Evolutionary conservation across 805 yeast genomes (phyloP).

Genomic region (Clavispora santaluciae): DNA sequence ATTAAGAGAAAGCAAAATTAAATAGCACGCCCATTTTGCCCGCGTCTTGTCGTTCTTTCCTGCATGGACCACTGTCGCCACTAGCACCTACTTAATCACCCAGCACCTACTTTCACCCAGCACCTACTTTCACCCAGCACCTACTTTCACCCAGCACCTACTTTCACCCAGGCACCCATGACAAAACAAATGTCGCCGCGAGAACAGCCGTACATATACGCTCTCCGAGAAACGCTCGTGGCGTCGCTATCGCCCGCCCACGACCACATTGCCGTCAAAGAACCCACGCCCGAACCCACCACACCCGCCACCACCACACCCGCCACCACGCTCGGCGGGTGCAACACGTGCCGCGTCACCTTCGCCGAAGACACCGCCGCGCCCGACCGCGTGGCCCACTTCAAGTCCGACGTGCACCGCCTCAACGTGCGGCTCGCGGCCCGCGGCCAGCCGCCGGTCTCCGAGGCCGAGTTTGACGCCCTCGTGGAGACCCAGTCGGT

Average conservation of each 20-base stretch:
- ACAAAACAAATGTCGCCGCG: constrained; percentile 2
- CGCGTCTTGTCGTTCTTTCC: too few species aligned
- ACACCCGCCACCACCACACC: neutral
- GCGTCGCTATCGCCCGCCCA: constrained; percentile 9
- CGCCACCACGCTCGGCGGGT: constrained; percentile 10
- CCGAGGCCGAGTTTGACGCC: constrained; percentile 56
- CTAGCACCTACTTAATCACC: too few species aligned
- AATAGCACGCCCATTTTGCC: too few species aligned
- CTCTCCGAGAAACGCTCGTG: neutral
- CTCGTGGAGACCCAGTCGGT: constrained; percentile 45
- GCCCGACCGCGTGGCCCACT: constrained; percentile 36
- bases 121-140: too few species aligned
- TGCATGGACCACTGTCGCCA: too few species aligned
- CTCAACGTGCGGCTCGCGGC: constrained; percentile 54
- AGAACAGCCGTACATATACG: constrained; percentile 7
- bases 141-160: too few species aligned
- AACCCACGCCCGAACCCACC: neutral
- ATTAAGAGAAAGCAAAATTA: too few species aligned
- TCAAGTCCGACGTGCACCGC: constrained; percentile 54
- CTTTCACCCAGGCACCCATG: too few species aligned
- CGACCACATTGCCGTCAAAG: constrained; percentile 10
- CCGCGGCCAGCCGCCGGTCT: constrained; percentile 40
- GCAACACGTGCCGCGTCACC: constrained; percentile 15
- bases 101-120: too few species aligned
- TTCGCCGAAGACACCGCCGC: constrained; percentile 6